Conservation (phyloP, 306 rosid genomes). For the Vigna unguiculata region DNA sequence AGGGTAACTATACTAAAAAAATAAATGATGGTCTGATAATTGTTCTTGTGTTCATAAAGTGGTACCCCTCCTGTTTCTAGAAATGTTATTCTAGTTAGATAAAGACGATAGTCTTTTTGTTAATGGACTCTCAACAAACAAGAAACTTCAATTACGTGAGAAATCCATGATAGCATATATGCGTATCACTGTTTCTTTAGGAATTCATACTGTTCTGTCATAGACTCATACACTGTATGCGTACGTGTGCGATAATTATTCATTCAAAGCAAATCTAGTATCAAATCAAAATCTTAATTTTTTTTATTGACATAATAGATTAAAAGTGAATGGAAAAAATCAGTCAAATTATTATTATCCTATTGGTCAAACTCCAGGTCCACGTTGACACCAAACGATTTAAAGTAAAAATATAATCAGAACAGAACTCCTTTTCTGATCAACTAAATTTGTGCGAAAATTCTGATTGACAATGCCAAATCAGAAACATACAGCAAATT, state of each 20-base stretch:
- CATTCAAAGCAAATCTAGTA: neutral
- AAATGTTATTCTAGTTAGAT: neutral
- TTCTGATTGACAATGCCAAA: slow-evolving; percentile 36
- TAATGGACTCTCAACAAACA: slow-evolving; percentile 18
- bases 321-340: too few species aligned
- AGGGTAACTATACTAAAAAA: too few species aligned
- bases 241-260: too few species aligned
- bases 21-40: neutral
- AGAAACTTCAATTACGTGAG: neutral
- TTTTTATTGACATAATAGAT: too few species aligned
- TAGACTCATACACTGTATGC: too few species aligned
- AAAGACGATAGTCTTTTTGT: neutral
- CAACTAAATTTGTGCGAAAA: slow-evolving; percentile 32
- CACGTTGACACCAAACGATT: slow-evolving; percentile 5
- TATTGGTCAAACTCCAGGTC: neutral
- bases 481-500: slow-evolving; percentile 19
- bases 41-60: neutral
- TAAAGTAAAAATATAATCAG: slow-evolving; percentile 31
- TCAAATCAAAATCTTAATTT: neutral
- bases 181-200: neutral
- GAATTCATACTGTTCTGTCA: neutral
- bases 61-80: neutral
- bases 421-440: neutral
- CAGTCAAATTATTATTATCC: too few species aligned
- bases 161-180: too few species aligned